Evolutionary conservation across 1,139 yeast species (phyloP).

Genomic region (Saccharomyces hybrid): DNA sequence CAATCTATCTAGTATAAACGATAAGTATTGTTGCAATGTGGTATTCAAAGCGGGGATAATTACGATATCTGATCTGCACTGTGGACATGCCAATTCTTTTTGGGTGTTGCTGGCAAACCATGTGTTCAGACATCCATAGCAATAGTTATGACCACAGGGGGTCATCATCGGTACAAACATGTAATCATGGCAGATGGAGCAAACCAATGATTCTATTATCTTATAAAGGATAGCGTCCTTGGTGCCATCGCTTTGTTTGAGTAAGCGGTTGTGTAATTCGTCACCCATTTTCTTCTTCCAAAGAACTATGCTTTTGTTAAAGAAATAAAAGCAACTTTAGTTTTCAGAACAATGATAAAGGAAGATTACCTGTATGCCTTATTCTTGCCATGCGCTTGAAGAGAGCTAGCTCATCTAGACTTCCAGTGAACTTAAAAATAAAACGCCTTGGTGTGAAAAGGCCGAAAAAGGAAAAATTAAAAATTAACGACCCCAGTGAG

Average conservation of each 20-base stretch:
- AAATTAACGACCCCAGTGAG: constrained; percentile 23
- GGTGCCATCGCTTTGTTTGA: constrained; percentile 10
- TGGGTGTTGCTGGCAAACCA: constrained; percentile 25
- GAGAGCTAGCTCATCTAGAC: neutral
- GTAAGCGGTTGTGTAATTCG: constrained; percentile 6
- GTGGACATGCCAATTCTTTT: constrained; percentile 29
- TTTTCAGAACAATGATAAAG: neutral
- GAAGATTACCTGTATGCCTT: neutral
- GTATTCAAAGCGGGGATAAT: constrained; percentile 25
- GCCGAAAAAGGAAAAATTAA: constrained; percentile 4
- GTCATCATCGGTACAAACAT: constrained; percentile 31
- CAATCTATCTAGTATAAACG: constrained; percentile 12
- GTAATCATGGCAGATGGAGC: constrained; percentile 31
- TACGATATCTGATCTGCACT: constrained; percentile 23
- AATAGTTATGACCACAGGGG: constrained; percentile 28
- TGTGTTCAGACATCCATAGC: constrained; percentile 23
- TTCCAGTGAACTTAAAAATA: neutral
- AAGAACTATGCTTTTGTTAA: neutral
- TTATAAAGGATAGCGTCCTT: constrained; percentile 16
- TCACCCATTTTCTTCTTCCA: constrained; percentile 4
- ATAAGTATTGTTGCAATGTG: constrained; percentile 21
- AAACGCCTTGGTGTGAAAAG: neutral
- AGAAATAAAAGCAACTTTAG: neutral
- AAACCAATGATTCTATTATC: constrained; percentile 20
- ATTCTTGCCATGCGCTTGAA: neutral